Percentiles rank a stretch among this genome's conserved stretches.
phyloP scores from a whole-genome alignment of 495 filamentous ascomycete genomes.

The Neurospora tetraspora region DNA sequence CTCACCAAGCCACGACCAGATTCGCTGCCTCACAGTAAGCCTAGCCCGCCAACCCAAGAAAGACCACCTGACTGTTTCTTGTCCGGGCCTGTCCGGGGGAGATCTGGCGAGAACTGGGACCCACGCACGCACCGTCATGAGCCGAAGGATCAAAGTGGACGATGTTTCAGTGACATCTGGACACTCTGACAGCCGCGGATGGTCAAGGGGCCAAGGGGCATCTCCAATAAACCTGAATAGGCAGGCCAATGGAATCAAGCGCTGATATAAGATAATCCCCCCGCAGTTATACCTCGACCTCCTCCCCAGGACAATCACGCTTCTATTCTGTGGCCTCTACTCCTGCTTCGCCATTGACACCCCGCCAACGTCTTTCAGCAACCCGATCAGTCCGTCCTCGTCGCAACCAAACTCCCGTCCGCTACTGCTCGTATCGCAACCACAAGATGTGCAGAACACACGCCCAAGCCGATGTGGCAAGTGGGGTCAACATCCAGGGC shows the following conservation, averaged over 20 bases:
- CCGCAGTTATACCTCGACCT: conserved; percentile 15
- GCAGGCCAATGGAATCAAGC: not conserved
- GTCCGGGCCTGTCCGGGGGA: not conserved
- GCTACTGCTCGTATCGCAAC: conserved; percentile 43
- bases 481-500: conserved; percentile 36
- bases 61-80: not conserved
- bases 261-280: conserved; percentile 4
- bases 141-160: not conserved
- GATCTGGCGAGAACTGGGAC: not conserved
- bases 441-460: conserved; percentile 47
- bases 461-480: conserved; percentile 30
- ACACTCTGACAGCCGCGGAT: not conserved
- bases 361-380: conserved; percentile 1
- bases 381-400: conserved; percentile 11
- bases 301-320: conserved; percentile 1
- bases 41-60: not conserved
- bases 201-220: not conserved
- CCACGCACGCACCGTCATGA: not conserved
- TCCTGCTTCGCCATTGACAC: conserved; percentile 6
- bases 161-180: not conserved
- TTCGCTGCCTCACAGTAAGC: not conserved
- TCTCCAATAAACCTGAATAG: not conserved
- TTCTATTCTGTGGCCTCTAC: conserved; percentile 9
- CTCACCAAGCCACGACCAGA: not conserved
- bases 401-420: conserved; percentile 19